A percentile compares a stretch with the other conserved stretches of the same genome.
These are phyloP conservation scores for Aspergillus cejpii DNA, from an alignment of 2,329 filamentous ascomycete species.

Conservation along the genomic window DNA sequence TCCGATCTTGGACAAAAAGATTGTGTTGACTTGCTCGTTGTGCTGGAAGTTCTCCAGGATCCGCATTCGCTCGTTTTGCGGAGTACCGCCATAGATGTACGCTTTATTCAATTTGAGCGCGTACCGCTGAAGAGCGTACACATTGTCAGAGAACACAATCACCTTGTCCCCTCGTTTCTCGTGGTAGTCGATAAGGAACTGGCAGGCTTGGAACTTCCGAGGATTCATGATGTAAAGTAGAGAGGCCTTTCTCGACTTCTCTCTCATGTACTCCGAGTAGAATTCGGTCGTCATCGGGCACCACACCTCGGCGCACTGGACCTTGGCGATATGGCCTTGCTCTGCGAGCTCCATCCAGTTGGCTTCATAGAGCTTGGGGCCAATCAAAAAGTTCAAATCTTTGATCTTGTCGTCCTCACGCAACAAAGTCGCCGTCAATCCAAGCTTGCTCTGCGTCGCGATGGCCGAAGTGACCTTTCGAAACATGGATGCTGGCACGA, in stretches of 20 bases:
- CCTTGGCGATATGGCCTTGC: constrained; percentile 91
- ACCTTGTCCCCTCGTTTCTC: constrained; percentile 93
- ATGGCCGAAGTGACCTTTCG: constrained; percentile 87
- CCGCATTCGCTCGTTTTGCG: constrained; percentile 73
- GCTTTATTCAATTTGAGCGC: constrained; percentile 77
- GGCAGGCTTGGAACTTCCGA: constrained; percentile 90
- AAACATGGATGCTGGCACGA: constrained; percentile 95
- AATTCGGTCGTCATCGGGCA: constrained; percentile 99
- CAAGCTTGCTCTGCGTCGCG: constrained; percentile 91
- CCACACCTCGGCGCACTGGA: constrained; percentile 98
- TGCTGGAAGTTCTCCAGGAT: constrained; percentile 94
- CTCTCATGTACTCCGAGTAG: constrained; percentile 82
- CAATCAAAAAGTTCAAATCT: constrained; percentile 94
- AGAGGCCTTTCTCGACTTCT: constrained; percentile 59
- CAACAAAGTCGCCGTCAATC: constrained; percentile 85
- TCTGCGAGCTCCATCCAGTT: constrained; percentile 99
- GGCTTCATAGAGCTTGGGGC: constrained; percentile 93
- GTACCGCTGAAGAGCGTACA: constrained; percentile 83
- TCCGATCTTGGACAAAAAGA: constrained; percentile 95
- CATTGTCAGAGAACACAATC: constrained; percentile 96
- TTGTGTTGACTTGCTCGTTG: constrained; percentile 80
- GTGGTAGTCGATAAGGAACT: constrained; percentile 97
- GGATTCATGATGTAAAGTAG: constrained; percentile 96
- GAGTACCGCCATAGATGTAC: constrained; percentile 85
- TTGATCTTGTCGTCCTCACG: constrained; percentile 98